Evolutionary conservation across 371 early-diverging fungal species (phyloP), one percentile per base, ranked within the genome.

Genomic region (Mucor lusitanicus): DNA sequence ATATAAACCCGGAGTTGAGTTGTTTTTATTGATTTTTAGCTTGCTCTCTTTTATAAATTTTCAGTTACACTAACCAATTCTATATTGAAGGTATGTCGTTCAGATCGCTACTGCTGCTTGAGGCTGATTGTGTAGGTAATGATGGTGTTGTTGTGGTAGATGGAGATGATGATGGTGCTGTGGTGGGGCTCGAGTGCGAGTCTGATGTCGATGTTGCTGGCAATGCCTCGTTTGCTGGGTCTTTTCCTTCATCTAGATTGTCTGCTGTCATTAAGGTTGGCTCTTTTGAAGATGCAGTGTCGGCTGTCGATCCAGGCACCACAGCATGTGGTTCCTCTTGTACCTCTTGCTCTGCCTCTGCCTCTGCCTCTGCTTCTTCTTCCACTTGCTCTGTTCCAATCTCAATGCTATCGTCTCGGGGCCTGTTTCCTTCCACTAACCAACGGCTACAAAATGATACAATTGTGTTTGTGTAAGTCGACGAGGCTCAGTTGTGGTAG

Each of bases 341-440:
- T 13, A 1, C 37, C 8, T 13, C 37, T 9, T 8, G 6, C 46
- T 7, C 50, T 50, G 40, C 59, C n/a, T 59, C 30, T 30, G 30
- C 6, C 30, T 30, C 30, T 30, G 30, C 30, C 30, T 30, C 59
- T 53, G 50, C 59, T 19, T 59, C 53, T 11, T 7, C 27, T 15
- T 37, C 37, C 6, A 46, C 42, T 30, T 50, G 15, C 5, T 69
- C 64, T 23, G 46, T 19, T 46, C 8, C 46, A 25, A 35, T 35
- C 6, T 59, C 59, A 27, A 17, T 50, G 21, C 25, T 66, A 58
- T 68, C 72, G 27, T 69, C 67, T 64, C 67, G 59, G 15, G 64
- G 35, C 25, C 61, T 32, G 53, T 74, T 69, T 42, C 74, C 70
- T 64, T 69, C 74, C 4, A 70, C 46, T 25, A 74, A 44, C 70